Evolutionary conservation across 176 grass and related monocot genomes (phyloP).

Genomic region (Luzula sylvatica): DNA sequence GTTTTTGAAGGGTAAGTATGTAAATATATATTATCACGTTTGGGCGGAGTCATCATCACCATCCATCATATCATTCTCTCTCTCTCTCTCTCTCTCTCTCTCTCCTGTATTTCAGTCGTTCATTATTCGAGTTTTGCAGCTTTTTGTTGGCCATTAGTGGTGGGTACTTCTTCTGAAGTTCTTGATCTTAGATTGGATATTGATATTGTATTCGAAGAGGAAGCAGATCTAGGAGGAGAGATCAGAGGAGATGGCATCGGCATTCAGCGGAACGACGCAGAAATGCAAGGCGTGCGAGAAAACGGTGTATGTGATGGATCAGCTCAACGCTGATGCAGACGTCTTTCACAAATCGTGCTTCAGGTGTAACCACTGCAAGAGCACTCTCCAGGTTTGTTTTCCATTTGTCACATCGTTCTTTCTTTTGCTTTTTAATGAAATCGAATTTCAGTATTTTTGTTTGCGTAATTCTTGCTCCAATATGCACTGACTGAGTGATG

Average conservation of each 20-base stretch:
- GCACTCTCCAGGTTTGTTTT: slow-evolving; percentile 46
- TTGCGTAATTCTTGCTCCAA: neutral
- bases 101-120: neutral
- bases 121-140: neutral
- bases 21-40: neutral
- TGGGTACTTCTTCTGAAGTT: no score
- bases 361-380: slow-evolving; percentile 92
- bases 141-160: neutral
- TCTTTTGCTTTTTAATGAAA: neutral
- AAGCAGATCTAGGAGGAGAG: neutral
- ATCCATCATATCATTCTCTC: slow-evolving; percentile 8
- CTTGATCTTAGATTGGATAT: neutral
- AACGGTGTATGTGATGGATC: slow-evolving; percentile 95
- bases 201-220: neutral
- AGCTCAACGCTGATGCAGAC: slow-evolving; percentile 60
- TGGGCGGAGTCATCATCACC: neutral
- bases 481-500: neutral
- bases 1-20: no score
- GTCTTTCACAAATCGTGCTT: slow-evolving; percentile 81
- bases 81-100: neutral
- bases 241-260: neutral
- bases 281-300: slow-evolving; percentile 85
- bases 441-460: neutral
- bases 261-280: slow-evolving; percentile 63
- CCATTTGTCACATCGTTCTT: neutral